Evolutionary conservation across 1,139 yeast species (phyloP).

Genomic region (Kurtzmaniella quercitrusa): DNA sequence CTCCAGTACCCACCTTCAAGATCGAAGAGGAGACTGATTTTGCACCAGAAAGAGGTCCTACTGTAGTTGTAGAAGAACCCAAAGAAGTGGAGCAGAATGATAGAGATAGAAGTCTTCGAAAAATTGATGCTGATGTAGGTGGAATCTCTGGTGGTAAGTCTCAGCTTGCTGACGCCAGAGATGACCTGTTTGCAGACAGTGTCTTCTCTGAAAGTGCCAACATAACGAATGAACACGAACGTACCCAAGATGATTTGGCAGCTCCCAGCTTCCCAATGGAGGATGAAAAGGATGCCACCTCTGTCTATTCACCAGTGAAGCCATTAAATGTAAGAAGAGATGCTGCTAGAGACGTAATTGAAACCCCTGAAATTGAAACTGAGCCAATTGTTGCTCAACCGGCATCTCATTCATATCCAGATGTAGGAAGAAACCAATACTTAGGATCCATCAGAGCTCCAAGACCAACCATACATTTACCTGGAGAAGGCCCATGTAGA

Average conservation of each 20-base stretch:
- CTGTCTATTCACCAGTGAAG: background rate
- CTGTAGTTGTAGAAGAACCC: background rate
- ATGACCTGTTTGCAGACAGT: background rate
- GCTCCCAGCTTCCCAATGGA: background rate
- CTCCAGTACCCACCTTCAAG: conserved; percentile 15
- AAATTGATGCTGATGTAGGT: background rate
- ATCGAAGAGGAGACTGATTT: conserved; percentile 12
- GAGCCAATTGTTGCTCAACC: conserved; percentile 5
- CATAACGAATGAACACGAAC: background rate
- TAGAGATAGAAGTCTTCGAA: too few species aligned
- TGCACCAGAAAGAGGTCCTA: background rate
- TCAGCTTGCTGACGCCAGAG: background rate
- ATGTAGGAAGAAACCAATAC: background rate
- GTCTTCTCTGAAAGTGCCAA: background rate
- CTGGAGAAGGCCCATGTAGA: conserved; percentile 77
- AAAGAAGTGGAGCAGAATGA: background rate
- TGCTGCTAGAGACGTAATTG: background rate
- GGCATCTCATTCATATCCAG: background rate
- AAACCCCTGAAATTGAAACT: conserved; percentile 8
- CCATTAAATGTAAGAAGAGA: background rate
- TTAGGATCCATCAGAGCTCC: conserved; percentile 3
- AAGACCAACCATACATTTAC: conserved; percentile 24
- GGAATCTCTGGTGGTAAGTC: background rate
- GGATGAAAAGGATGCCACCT: background rate
- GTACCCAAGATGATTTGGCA: background rate